These are phyloP conservation scores for Spirogloea muscicola DNA, from an alignment of 139 green algal species.

Conservation along the genomic window DNA sequence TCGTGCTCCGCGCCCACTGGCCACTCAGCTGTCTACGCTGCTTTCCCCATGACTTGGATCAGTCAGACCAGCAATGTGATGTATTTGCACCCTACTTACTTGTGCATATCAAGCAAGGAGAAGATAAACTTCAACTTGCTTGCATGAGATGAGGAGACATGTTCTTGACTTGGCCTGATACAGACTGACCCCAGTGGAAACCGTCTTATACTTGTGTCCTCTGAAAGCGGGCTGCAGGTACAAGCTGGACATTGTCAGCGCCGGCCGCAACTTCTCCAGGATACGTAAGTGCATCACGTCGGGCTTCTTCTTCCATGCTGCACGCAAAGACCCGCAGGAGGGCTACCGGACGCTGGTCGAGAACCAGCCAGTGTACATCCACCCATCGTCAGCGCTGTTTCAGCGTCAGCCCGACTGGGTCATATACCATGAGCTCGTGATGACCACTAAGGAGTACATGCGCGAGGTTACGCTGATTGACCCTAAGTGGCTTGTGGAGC, in stretches of 20 bases:
- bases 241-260: slow-evolving; percentile 90
- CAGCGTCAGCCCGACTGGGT: slow-evolving; percentile 84
- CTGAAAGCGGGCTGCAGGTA: slow-evolving; percentile 68
- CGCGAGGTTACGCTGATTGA: slow-evolving; percentile 79
- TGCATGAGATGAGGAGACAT: too few relatives aligned
- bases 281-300: slow-evolving; percentile 69
- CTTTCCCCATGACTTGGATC: too few relatives aligned
- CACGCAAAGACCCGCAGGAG: slow-evolving; percentile 72
- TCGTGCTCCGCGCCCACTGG: background rate
- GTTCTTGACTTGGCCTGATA: too few relatives aligned
- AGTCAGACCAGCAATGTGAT: too few relatives aligned
- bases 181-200: too few relatives aligned
- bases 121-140: too few relatives aligned
- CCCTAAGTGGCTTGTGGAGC: slow-evolving; percentile 93
- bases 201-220: too few relatives aligned
- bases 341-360: slow-evolving; percentile 84
- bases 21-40: too few relatives aligned
- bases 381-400: slow-evolving; percentile 54
- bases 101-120: too few relatives aligned
- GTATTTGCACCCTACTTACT: too few relatives aligned
- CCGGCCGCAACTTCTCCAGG: slow-evolving; percentile 80
- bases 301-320: slow-evolving; percentile 69
- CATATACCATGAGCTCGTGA: slow-evolving; percentile 74
- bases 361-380: slow-evolving; percentile 62
- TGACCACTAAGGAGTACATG: slow-evolving; percentile 63